Conservation (phyloP, 768 basidiomycete genomes). For the Lactarius trivialis region DNA sequence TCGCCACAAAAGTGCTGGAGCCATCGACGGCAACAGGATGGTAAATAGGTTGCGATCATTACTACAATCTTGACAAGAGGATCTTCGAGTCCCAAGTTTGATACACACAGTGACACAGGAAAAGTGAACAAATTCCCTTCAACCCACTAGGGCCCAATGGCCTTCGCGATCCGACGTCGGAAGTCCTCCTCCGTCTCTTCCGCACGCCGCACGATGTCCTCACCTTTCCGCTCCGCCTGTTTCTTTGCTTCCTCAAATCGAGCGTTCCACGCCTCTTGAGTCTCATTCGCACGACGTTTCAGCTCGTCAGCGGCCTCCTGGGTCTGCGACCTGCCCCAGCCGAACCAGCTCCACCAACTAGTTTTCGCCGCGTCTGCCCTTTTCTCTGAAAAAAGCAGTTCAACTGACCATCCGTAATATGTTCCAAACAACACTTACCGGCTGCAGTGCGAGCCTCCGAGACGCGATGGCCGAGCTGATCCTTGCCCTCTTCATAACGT, state of each 20-base stretch:
- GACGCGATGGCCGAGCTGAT: neutral
- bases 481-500: slow-evolving; percentile 5
- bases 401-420: too few relatives aligned
- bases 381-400: neutral
- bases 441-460: neutral
- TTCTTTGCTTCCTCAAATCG: slow-evolving; percentile 20
- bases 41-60: neutral
- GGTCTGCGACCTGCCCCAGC: slow-evolving; percentile 17
- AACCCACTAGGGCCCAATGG: slow-evolving; percentile 3
- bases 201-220: slow-evolving; percentile 15
- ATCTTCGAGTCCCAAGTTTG: neutral
- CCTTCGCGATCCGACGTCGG: slow-evolving; percentile 14
- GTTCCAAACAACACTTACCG: slow-evolving; percentile 1
- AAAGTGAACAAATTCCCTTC: neutral
- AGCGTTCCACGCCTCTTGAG: slow-evolving; percentile 7
- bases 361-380: slow-evolving; percentile 14
- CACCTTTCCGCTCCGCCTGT: slow-evolving; percentile 14
- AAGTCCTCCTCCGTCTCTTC: slow-evolving; percentile 21
- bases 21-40: too few relatives aligned
- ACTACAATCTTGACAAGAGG: neutral
- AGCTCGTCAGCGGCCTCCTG: slow-evolving; percentile 10
- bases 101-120: neutral
- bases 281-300: slow-evolving; percentile 17
- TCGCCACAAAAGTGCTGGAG: too few relatives aligned
- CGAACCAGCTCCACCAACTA: slow-evolving; percentile 10